Evolutionary conservation across 2,329 filamentous ascomycete genomes (phyloP).

Genomic region (Triangularia verruculosa): DNA sequence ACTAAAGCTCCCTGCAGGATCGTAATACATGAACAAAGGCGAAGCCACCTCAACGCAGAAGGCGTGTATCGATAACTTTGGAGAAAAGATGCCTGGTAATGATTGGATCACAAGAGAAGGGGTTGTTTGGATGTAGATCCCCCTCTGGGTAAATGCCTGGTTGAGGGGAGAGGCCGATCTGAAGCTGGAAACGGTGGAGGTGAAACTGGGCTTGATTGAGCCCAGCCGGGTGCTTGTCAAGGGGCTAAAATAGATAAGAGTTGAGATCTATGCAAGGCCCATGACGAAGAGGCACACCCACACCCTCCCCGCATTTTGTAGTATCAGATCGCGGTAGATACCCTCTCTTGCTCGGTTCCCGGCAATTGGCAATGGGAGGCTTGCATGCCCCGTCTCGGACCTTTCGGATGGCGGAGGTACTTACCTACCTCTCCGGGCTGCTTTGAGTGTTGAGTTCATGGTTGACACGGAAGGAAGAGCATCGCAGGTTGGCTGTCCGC

Average conservation of each 20-base stretch:
- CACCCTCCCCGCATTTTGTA: not conserved
- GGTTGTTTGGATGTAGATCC: not conserved
- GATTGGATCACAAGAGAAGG: not conserved
- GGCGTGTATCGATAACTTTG: not conserved
- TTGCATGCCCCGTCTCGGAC: not conserved
- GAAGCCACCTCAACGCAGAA: too few species aligned
- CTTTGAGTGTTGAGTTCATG: not conserved
- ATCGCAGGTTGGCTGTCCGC: too few species aligned
- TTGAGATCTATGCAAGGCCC: not conserved
- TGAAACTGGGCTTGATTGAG: not conserved
- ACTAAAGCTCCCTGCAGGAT: not conserved
- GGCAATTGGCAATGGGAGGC: not conserved
- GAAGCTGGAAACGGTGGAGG: not conserved
- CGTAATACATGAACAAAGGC: not conserved
- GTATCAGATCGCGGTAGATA: not conserved
- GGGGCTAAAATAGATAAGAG: not conserved
- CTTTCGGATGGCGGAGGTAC: not conserved
- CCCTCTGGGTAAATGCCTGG: not conserved
- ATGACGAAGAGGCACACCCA: not conserved
- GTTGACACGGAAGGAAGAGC: not conserved
- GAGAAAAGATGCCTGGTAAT: not conserved
- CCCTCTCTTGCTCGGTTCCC: not conserved
- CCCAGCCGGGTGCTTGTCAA: not conserved
- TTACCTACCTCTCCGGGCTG: not conserved
- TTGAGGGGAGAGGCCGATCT: not conserved